Evolutionary conservation across 75 land plant genomes (phyloP).

Genomic region (Isoetes taiwanensis): DNA sequence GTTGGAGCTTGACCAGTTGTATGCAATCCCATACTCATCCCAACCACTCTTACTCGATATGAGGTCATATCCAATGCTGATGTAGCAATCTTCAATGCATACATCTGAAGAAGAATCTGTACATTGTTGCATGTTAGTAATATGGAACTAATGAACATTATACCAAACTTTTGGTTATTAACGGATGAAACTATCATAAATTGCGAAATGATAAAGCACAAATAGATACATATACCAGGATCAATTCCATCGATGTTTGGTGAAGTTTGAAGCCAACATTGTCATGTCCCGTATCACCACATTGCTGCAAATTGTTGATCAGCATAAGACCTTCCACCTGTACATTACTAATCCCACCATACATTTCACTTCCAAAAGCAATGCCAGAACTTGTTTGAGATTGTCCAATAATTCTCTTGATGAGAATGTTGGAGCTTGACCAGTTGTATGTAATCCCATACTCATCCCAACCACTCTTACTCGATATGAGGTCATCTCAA

Average conservation of each 20-base stretch:
- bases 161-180: background rate
- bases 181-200: background rate
- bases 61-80: slow-evolving; percentile 51
- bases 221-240: background rate
- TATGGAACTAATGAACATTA: too few species aligned
- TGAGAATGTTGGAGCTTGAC: slow-evolving; percentile 57
- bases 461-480: too few species aligned
- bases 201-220: background rate
- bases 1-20: slow-evolving; percentile 39
- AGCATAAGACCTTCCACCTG: too few species aligned
- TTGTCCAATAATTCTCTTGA: slow-evolving; percentile 32
- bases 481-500: too few species aligned
- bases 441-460: slow-evolving; percentile 62
- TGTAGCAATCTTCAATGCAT: slow-evolving; percentile 49
- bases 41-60: slow-evolving; percentile 63
- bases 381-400: slow-evolving; percentile 43
- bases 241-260: slow-evolving; percentile 12
- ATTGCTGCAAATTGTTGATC: slow-evolving; percentile 34
- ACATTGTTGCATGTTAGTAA: background rate
- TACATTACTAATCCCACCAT: slow-evolving; percentile 65
- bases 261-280: slow-evolving; percentile 62
- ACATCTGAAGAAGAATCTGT: slow-evolving; percentile 55
- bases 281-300: slow-evolving; percentile 47
- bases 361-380: slow-evolving; percentile 83
- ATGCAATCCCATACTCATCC: slow-evolving; percentile 53